Evolutionary conservation across 2,329 filamentous ascomycete genomes (phyloP).

Genomic region (Epichloe bromicola): DNA sequence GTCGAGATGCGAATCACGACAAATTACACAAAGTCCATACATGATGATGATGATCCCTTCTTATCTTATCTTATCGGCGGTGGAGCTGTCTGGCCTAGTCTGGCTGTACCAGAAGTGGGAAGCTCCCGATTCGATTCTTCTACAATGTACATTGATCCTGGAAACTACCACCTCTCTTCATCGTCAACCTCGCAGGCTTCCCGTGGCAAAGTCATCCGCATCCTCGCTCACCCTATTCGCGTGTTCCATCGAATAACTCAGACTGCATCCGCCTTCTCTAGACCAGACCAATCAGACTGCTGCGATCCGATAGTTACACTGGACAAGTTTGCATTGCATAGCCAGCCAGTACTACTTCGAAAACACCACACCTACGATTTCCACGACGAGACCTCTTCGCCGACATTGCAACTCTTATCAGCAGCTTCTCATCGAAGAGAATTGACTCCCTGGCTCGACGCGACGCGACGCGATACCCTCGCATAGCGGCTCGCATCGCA

Average conservation of each 20-base stretch:
- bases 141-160: neutral
- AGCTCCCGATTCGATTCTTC: neutral
- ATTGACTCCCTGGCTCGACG: too few relatives aligned
- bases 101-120: too few relatives aligned
- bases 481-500: conserved; percentile 1
- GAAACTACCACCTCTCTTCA: neutral
- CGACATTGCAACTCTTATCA: neutral
- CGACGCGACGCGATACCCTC: neutral
- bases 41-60: neutral
- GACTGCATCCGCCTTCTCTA: neutral
- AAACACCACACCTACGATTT: neutral
- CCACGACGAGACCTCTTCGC: neutral
- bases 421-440: neutral
- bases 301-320: neutral
- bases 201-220: neutral
- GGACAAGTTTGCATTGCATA: neutral
- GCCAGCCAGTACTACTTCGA: neutral
- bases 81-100: neutral
- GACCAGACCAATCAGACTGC: neutral
- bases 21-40: too few relatives aligned
- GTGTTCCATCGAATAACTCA: neutral
- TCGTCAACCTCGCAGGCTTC: neutral
- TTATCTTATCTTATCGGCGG: neutral
- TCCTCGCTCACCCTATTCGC: neutral
- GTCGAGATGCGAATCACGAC: neutral